Evolutionary conservation across 305 asterid genomes (phyloP), one percentile per base, ranked within the genome.

Genomic region (Salvia sclarea): DNA sequence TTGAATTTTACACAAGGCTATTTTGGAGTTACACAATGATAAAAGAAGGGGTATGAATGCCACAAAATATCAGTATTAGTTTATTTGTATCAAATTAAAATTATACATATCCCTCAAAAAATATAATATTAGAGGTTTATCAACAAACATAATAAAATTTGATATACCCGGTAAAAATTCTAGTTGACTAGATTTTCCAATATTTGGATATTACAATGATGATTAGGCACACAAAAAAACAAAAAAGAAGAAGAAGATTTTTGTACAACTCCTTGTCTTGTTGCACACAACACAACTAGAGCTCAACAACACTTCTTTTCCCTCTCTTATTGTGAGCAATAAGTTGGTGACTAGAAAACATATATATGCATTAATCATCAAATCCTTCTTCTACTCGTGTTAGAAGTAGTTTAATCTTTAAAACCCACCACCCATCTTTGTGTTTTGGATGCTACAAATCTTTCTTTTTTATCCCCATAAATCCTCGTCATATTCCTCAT

Each of bases 251-350:
- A 49, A 30, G 4, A n/a, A n/a, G 33, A 17, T 49, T 17, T 71
- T 9, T 52, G 4, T 37, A 68, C 20, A 56, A 68, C 28, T n/a
- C n/a, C n/a, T n/a, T n/a, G n/a, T 56, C 64, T 20, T 13, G 22
- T 24, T 38, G 38, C 41, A 52, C 44, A 22, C 61, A 61, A 52
- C 25, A 66, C 58, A 50, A 40, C 56, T 62, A 52, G 54, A 69
- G 54, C 69, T 66, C 73, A 76, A 71, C 77, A 33, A 44, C 59
- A 33, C 74, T 22, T 66, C 66, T 76, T 71, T 61, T 52, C 61
- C 45, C 67, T 50, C 28, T 33, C 38, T 65, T 47, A 37, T 28
- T 6, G 43, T 7, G 14, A 57, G 66, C 81, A 61, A 43, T 54
- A 45, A 76, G 65, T 61, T 31, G 47, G 68, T 71, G 81, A 71